phyloP scores from a whole-genome alignment of 179 eudicot species.

The Beta lomatogona region DNA sequence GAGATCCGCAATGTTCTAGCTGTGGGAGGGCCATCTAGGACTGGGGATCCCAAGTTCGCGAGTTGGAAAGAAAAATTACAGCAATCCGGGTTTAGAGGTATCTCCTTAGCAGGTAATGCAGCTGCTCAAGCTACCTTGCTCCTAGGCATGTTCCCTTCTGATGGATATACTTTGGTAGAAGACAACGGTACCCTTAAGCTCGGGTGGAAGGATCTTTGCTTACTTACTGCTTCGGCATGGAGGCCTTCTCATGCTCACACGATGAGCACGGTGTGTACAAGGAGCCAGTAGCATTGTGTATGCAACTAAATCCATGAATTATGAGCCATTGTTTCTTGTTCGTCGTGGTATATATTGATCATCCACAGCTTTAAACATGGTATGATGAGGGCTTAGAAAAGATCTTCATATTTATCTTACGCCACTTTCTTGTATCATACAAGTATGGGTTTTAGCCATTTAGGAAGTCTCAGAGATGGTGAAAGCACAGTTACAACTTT shows the following conservation, averaged over 20 bases:
- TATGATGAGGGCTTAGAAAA: background rate
- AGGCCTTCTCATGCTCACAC: conserved; percentile 51
- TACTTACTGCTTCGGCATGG: conserved; percentile 98
- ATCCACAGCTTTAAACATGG: background rate
- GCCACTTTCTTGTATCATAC: conserved; percentile 12
- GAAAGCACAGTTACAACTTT: background rate
- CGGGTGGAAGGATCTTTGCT: conserved; percentile 94
- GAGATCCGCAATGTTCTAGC: conserved; percentile 89
- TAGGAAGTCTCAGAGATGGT: conserved; percentile 10
- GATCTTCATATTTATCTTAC: no score
- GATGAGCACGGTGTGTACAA: conserved; percentile 35
- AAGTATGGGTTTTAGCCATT: background rate
- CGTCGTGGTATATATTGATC: background rate
- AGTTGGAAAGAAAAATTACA: conserved; percentile 92
- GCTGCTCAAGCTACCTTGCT: conserved; percentile 90
- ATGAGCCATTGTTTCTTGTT: background rate
- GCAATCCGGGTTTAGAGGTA: conserved; percentile 73
- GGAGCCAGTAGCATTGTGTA: conserved; percentile 29
- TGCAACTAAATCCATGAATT: background rate
- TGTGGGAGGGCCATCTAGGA: conserved; percentile 74
- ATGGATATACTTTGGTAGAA: conserved; percentile 90
- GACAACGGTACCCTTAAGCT: conserved; percentile 90
- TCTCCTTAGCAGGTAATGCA: conserved; percentile 86
- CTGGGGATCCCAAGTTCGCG: conserved; percentile 63
- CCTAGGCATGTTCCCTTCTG: conserved; percentile 93